phyloP scores from a whole-genome alignment of 176 grass and related monocot genomes.

The Saccharum spontaneum region DNA sequence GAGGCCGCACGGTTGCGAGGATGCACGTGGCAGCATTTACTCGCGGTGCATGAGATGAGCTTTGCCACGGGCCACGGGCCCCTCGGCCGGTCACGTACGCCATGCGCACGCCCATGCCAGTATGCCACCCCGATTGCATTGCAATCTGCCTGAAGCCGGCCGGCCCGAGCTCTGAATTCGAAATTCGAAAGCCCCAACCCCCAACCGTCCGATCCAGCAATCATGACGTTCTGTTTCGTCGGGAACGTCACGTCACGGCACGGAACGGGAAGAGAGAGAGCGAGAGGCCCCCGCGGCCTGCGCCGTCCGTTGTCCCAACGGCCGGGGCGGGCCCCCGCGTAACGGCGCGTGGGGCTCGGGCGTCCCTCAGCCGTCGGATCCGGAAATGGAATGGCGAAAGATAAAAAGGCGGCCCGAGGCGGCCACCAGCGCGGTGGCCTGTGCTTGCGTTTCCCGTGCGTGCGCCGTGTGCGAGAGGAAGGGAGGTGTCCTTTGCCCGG shows the following conservation, averaged over 20 bases:
- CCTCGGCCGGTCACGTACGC: background rate
- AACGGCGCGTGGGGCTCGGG: background rate
- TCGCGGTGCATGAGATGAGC: background rate
- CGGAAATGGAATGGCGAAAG: background rate
- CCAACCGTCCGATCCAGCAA: background rate
- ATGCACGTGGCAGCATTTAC: conserved; percentile 5
- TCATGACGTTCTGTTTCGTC: background rate
- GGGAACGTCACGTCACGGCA: background rate
- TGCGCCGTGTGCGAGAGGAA: background rate
- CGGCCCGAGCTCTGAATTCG: background rate
- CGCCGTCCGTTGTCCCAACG: background rate
- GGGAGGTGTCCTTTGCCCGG: background rate
- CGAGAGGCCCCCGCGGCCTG: no score
- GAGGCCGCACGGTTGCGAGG: background rate
- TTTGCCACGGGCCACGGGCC: background rate
- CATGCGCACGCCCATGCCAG: conserved; percentile 8
- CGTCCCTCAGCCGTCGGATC: conserved; percentile 19
- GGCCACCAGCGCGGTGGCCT: no score
- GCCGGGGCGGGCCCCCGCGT: background rate
- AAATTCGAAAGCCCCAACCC: background rate
- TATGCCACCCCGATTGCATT: background rate
- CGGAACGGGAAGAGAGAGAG: background rate
- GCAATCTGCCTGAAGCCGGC: background rate
- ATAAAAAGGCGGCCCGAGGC: background rate
- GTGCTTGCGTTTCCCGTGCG: background rate